These are phyloP conservation scores for Bryum argenteum DNA, from an alignment of 225 moss, liverwort and hornwort genomes.

Conservation along the genomic window DNA sequence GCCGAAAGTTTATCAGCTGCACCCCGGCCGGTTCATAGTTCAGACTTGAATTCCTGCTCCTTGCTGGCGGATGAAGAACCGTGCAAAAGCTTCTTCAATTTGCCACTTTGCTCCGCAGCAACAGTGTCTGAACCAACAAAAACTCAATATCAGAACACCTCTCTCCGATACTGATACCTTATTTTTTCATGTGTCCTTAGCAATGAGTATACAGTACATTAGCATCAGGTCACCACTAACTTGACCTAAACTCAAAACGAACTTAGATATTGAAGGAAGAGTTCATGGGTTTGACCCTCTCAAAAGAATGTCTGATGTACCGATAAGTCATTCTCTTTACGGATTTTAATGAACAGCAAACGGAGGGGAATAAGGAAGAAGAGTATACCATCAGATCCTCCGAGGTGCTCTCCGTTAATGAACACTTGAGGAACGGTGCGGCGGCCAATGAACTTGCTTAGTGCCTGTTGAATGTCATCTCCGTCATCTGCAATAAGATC, in stretches of 20 bases:
- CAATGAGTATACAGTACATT: too few species aligned
- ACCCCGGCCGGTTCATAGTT: conserved; percentile 81
- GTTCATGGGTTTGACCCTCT: too few species aligned
- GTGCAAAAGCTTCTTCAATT: conserved; percentile 67
- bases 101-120: conserved; percentile 69
- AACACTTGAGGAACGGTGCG: conserved; percentile 98
- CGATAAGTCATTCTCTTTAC: too few species aligned
- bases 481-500: conserved; percentile 67
- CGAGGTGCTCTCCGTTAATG: conserved; percentile 86
- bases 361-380: not conserved
- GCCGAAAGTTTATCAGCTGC: conserved; percentile 45
- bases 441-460: conserved; percentile 58
- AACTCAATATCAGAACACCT: not conserved
- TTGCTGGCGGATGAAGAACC: conserved; percentile 29
- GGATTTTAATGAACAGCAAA: not conserved
- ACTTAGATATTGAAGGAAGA: too few species aligned
- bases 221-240: too few species aligned
- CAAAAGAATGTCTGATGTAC: too few species aligned
- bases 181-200: too few species aligned
- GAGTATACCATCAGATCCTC: conserved; percentile 82
- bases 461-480: conserved; percentile 72
- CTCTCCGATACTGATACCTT: too few species aligned
- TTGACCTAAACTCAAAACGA: too few species aligned
- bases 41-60: conserved; percentile 48
- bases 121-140: conserved; percentile 64